These are phyloP conservation scores for Melastoma candidum DNA, from an alignment of 441 rosid species.

Conservation along the genomic window DNA sequence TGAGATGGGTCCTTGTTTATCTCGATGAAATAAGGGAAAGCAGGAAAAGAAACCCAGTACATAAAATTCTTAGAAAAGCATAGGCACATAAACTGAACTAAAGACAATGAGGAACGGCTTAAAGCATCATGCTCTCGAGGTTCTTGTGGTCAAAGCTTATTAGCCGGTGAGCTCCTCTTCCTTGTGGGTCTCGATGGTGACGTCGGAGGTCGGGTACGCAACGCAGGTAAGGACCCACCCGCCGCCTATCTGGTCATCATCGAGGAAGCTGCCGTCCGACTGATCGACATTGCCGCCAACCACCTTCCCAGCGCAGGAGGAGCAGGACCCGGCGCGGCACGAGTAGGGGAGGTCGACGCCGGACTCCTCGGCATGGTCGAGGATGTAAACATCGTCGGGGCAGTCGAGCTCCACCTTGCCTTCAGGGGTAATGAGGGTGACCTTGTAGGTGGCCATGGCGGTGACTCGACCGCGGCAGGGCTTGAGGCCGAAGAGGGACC, in stretches of 20 bases:
- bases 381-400: conserved; percentile 15
- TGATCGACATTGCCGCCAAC: conserved; percentile 7
- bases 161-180: conserved; percentile 11
- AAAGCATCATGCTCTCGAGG: no score
- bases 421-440: conserved; percentile 12
- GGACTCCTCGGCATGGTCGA: neutral
- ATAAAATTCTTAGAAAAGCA: no score
- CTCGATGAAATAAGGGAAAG: no score
- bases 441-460: conserved; percentile 18
- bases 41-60: no score
- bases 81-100: no score
- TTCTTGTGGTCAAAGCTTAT: no score
- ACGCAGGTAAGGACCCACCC: conserved; percentile 17
- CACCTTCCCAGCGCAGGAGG: conserved; percentile 14
- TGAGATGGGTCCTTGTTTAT: no score
- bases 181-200: conserved; percentile 21
- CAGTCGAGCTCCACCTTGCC: conserved; percentile 15
- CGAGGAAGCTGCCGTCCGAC: conserved; percentile 14
- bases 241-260: conserved; percentile 15
- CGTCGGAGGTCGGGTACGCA: conserved; percentile 14
- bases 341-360: conserved; percentile 17
- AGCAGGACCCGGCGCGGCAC: conserved; percentile 19
- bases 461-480: no score
- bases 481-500: no score
- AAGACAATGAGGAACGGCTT: no score